Conservation (phyloP, 2,329 filamentous ascomycete genomes). For the Hypomyces perniciosus region DNA sequence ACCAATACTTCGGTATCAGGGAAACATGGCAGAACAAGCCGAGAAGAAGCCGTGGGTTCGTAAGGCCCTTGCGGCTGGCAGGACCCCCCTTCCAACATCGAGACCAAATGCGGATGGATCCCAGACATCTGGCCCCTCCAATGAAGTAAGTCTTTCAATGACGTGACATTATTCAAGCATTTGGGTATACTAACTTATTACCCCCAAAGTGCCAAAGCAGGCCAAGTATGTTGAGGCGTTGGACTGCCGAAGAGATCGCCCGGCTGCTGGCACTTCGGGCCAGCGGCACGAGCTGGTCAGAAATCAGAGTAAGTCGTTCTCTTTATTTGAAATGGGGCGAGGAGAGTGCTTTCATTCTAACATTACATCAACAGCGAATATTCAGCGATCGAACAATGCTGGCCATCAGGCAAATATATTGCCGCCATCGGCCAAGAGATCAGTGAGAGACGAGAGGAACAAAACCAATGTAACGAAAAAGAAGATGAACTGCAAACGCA, state of each 20-base stretch:
- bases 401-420: background rate
- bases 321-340: background rate
- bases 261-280: too few relatives aligned
- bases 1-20: background rate
- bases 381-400: background rate
- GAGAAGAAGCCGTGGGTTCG: background rate
- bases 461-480: too few relatives aligned
- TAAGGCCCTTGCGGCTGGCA: background rate
- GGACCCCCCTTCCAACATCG: background rate
- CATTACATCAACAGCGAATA: background rate
- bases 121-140: background rate
- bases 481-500: too few relatives aligned
- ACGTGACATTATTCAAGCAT: too few relatives aligned
- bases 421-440: background rate
- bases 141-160: background rate
- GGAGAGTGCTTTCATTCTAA: background rate
- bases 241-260: too few relatives aligned
- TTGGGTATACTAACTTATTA: too few relatives aligned
- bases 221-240: too few relatives aligned
- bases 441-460: too few relatives aligned
- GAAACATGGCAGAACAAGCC: background rate
- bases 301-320: background rate
- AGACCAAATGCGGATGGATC: background rate
- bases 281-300: too few relatives aligned
- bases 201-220: too few relatives aligned